These are phyloP conservation scores for Pleurotus eryngii DNA, from an alignment of 768 basidiomycete genomes.

Conservation along the genomic window DNA sequence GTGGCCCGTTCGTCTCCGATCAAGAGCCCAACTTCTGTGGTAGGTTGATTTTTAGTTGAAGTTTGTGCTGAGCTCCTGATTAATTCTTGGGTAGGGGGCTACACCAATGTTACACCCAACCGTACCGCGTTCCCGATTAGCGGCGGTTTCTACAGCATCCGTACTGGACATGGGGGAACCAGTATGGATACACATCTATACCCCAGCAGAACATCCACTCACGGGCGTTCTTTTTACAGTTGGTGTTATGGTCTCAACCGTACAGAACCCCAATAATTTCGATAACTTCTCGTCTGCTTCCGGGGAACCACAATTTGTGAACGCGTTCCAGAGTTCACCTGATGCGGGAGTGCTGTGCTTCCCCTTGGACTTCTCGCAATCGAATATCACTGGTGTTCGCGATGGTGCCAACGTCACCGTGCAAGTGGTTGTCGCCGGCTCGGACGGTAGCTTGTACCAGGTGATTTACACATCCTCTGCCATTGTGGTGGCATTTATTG, in stretches of 20 bases:
- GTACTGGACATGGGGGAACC: slow-evolving; percentile 52
- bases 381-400: slow-evolving; percentile 40
- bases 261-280: slow-evolving; percentile 59
- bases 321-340: slow-evolving; percentile 43
- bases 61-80: neutral
- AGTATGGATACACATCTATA: slow-evolving; percentile 31
- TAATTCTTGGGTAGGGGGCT: slow-evolving; percentile 48
- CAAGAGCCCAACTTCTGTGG: slow-evolving; percentile 63
- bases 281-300: slow-evolving; percentile 46
- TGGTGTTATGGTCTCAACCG: slow-evolving; percentile 53
- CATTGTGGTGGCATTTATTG: neutral
- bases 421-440: slow-evolving; percentile 56
- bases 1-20: slow-evolving; percentile 62
- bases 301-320: slow-evolving; percentile 28
- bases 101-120: slow-evolving; percentile 45
- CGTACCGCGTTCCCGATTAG: slow-evolving; percentile 68
- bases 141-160: slow-evolving; percentile 55
- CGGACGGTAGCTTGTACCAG: slow-evolving; percentile 70
- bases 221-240: slow-evolving; percentile 30
- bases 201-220: neutral
- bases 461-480: slow-evolving; percentile 25
- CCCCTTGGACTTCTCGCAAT: slow-evolving; percentile 51
- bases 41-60: slow-evolving; percentile 23
- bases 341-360: slow-evolving; percentile 63
- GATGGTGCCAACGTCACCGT: slow-evolving; percentile 73